Conservation (phyloP, 768 basidiomycete genomes). For the Hemileccinum impolitum region DNA sequence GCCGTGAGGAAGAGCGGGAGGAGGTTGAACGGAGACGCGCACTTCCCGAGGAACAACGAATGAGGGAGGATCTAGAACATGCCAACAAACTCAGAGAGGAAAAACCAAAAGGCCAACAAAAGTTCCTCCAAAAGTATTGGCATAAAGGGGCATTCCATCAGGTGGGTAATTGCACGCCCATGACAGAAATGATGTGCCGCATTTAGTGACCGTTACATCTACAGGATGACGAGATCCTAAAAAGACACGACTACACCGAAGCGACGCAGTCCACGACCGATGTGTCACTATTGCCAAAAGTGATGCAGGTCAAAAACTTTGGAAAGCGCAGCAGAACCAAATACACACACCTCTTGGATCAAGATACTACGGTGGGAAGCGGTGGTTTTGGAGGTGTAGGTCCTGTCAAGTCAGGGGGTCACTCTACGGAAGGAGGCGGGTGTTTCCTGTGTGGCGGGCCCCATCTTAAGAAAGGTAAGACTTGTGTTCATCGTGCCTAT, state of each 20-base stretch:
- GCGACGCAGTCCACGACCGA: conserved; percentile 88
- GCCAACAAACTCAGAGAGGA: conserved; percentile 81
- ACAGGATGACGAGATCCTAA: conserved; percentile 86
- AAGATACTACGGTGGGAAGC: conserved; percentile 73
- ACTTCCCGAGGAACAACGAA: conserved; percentile 87
- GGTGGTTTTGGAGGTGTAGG: conserved; percentile 67
- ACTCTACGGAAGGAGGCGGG: conserved; percentile 54
- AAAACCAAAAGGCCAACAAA: conserved; percentile 88
- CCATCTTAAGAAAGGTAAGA: conserved; percentile 83
- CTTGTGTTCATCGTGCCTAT: background rate
- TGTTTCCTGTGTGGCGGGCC: conserved; percentile 95
- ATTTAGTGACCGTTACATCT: conserved; percentile 18
- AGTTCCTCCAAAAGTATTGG: conserved; percentile 97
- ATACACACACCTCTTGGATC: conserved; percentile 93
- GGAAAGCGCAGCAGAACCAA: conserved; percentile 91
- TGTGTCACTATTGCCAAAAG: conserved; percentile 82
- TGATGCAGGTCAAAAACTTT: conserved; percentile 97
- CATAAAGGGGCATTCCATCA: conserved; percentile 99
- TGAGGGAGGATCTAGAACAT: conserved; percentile 88
- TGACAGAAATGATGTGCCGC: conserved; percentile 2
- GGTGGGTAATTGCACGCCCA: conserved; percentile 40
- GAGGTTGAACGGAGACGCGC: conserved; percentile 91
- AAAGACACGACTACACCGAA: conserved; percentile 81
- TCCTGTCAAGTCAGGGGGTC: conserved; percentile 54
- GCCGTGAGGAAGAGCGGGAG: conserved; percentile 78